phyloP scores from a whole-genome alignment of 352 stramenopile genomes.

The Pythium plurisporium region DNA sequence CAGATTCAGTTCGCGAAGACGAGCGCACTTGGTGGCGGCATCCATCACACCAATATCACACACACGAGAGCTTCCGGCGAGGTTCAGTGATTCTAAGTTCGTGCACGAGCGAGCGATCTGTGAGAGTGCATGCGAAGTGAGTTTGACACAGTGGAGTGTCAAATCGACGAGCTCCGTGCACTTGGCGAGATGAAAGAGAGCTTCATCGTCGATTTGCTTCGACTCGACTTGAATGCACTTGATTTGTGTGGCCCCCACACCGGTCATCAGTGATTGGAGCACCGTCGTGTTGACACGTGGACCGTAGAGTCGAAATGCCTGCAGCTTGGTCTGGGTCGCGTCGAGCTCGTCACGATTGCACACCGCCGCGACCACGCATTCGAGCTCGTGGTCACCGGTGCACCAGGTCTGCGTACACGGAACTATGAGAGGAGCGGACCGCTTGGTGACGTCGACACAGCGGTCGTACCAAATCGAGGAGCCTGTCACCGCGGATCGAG shows the following conservation, averaged over 20 bases:
- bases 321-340: slow-evolving; percentile 25
- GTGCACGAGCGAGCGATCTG: slow-evolving; percentile 35
- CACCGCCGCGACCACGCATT: slow-evolving; percentile 35
- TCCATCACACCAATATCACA: slow-evolving; percentile 73
- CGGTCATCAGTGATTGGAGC: slow-evolving; percentile 37
- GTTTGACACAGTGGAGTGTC: slow-evolving; percentile 68
- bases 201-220: slow-evolving; percentile 54
- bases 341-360: slow-evolving; percentile 1
- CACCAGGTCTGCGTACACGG: slow-evolving; percentile 55
- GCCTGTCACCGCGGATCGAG: slow-evolving; percentile 43
- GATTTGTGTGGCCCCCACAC: slow-evolving; percentile 33
- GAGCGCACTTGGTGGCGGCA: slow-evolving; percentile 43
- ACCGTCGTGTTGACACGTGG: slow-evolving; percentile 44
- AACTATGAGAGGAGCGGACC: neutral
- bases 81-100: slow-evolving; percentile 46
- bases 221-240: slow-evolving; percentile 60
- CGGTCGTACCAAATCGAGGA: slow-evolving; percentile 49
- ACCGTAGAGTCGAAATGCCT: slow-evolving; percentile 58
- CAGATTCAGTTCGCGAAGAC: slow-evolving; percentile 61
- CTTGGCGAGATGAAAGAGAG: slow-evolving; percentile 34
- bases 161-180: slow-evolving; percentile 37
- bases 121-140: slow-evolving; percentile 47
- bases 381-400: slow-evolving; percentile 55
- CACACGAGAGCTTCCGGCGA: slow-evolving; percentile 73
- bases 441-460: neutral